A percentile compares a stretch with the other conserved stretches of the same genome.
phyloP scores from a whole-genome alignment of 257 asterid species.

The Perilla frutescens region DNA sequence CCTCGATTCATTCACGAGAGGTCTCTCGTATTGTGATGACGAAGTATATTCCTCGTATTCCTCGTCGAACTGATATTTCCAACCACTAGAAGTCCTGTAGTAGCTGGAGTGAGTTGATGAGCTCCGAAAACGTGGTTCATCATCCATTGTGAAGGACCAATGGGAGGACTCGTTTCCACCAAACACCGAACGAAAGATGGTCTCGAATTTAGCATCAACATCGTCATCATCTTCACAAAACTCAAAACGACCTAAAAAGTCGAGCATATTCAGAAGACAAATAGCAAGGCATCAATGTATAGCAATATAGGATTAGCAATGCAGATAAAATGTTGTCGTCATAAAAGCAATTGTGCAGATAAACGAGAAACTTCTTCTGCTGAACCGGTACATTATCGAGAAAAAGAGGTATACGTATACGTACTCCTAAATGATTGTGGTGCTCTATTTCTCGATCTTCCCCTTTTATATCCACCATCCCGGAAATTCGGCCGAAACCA shows the following conservation, averaged over 20 bases:
- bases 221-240: slow-evolving; percentile 55
- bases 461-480: slow-evolving; percentile 50
- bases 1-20: slow-evolving; percentile 37
- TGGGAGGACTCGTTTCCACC: slow-evolving; percentile 55
- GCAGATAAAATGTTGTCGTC: neutral
- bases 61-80: slow-evolving; percentile 49
- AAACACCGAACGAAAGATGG: slow-evolving; percentile 59
- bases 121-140: slow-evolving; percentile 56
- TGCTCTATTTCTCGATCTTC: slow-evolving; percentile 53
- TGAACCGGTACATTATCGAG: slow-evolving; percentile 10
- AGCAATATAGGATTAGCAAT: neutral
- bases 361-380: neutral
- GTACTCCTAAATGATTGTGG: slow-evolving; percentile 50
- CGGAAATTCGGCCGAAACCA: slow-evolving; percentile 72
- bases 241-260: slow-evolving; percentile 56
- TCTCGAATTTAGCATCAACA: slow-evolving; percentile 61
- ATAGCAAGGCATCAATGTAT: neutral
- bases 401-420: slow-evolving; percentile 31
- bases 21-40: slow-evolving; percentile 45
- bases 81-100: slow-evolving; percentile 39
- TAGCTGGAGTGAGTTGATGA: slow-evolving; percentile 57
- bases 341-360: neutral
- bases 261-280: slow-evolving; percentile 13
- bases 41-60: slow-evolving; percentile 66
- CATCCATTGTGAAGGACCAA: slow-evolving; percentile 62